phyloP scores from a whole-genome alignment of 2,329 filamentous ascomycete genomes.

The Simplicillium sp. region DNA sequence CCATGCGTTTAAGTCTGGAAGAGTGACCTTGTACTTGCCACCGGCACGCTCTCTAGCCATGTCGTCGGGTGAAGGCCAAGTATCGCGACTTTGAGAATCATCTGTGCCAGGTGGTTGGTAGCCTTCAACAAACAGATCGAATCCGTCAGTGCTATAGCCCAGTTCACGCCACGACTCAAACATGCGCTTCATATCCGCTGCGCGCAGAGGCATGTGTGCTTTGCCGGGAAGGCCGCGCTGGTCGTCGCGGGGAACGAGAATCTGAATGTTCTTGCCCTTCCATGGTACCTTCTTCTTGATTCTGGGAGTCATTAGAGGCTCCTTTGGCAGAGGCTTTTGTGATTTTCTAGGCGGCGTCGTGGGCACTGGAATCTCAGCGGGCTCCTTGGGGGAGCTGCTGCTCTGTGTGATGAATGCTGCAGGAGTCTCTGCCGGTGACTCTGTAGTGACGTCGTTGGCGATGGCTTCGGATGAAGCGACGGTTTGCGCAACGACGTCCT shows the following conservation, averaged over 20 bases:
- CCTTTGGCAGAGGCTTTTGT: slow-evolving; percentile 26
- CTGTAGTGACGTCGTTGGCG: neutral
- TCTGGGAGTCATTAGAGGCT: slow-evolving; percentile 38
- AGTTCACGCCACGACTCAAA: slow-evolving; percentile 57
- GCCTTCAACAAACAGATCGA: slow-evolving; percentile 49
- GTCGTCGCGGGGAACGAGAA: slow-evolving; percentile 60
- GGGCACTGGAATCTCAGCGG: slow-evolving; percentile 19
- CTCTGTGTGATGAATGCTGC: neutral
- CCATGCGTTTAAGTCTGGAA: slow-evolving; percentile 62
- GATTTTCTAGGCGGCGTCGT: slow-evolving; percentile 23
- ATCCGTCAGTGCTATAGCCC: slow-evolving; percentile 61
- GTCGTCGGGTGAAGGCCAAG: slow-evolving; percentile 58
- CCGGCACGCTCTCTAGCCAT: slow-evolving; percentile 44
- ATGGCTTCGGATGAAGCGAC: neutral
- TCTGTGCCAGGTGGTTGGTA: slow-evolving; percentile 25
- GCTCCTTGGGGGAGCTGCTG: slow-evolving; percentile 15
- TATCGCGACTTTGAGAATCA: slow-evolving; percentile 54
- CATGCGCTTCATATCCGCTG: slow-evolving; percentile 50
- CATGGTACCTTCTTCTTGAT: slow-evolving; percentile 64
- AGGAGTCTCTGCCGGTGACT: neutral
- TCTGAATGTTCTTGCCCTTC: slow-evolving; percentile 66
- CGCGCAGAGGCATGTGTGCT: slow-evolving; percentile 42
- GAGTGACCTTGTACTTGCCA: slow-evolving; percentile 48
- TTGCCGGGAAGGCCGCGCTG: slow-evolving; percentile 50
- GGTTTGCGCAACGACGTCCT: neutral